Conservation (phyloP, 345 rosid species). For the Eucalyptus globulus region DNA sequence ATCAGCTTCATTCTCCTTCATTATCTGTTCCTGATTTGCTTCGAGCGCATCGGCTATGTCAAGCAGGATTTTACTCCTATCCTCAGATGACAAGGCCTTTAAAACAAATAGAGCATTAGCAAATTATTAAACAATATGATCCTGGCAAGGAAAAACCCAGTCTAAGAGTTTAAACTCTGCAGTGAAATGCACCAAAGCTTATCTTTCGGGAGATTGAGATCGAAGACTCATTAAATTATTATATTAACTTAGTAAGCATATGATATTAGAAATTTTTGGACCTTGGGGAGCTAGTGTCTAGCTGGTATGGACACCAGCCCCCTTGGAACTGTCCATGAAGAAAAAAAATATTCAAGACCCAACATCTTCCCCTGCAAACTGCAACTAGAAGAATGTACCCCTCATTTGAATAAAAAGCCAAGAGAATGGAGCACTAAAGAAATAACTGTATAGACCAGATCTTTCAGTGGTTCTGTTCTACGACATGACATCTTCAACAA, state of each 20-base stretch:
- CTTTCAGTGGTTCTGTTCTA: not conserved
- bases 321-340: not conserved
- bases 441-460: not conserved
- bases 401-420: not conserved
- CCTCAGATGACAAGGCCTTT: constrained; percentile 62
- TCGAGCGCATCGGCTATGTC: constrained; percentile 79
- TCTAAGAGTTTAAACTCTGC: not conserved
- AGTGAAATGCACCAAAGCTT: not conserved
- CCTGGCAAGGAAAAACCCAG: not conserved
- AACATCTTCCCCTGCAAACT: not conserved
- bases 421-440: not conserved
- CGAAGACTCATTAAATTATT: not conserved
- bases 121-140: not conserved
- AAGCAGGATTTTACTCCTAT: constrained; percentile 63
- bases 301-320: not conserved
- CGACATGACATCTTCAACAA: not conserved
- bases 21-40: constrained; percentile 60
- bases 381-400: not conserved
- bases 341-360: not conserved
- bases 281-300: not conserved
- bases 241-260: not conserved
- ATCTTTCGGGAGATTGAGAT: not conserved
- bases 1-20: constrained; percentile 70
- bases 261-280: not conserved
- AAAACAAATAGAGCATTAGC: not conserved